Conservation (phyloP, 306 rosid species). For the Sicyos edulis region DNA sequence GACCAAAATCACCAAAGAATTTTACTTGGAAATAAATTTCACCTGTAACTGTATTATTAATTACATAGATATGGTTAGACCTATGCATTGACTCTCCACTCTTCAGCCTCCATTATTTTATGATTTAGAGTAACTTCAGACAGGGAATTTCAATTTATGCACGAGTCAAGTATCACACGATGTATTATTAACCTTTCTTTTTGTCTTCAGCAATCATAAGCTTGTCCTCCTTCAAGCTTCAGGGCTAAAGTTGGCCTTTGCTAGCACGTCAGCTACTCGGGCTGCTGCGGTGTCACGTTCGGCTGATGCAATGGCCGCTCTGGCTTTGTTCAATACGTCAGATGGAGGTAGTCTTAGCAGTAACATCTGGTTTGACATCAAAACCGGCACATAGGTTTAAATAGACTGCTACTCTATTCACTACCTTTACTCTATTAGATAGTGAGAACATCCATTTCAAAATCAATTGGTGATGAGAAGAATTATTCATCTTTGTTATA, state of each 20-base stretch:
- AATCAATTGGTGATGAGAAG: no score
- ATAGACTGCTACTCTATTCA: no score
- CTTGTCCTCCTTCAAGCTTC: constrained; percentile 36
- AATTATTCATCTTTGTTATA: no score
- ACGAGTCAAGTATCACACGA: not conserved
- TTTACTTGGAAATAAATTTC: not conserved
- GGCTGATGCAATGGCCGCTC: constrained; percentile 79
- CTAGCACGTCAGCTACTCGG: constrained; percentile 71
- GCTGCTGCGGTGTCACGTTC: constrained; percentile 86
- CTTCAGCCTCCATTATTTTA: not conserved
- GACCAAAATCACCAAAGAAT: not conserved
- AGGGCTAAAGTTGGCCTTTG: constrained; percentile 34
- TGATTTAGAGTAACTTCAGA: not conserved
- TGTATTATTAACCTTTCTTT: not conserved
- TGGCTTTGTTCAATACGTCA: constrained; percentile 71
- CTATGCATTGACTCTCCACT: not conserved
- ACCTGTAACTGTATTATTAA: constrained; percentile 1
- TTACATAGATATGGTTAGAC: constrained; percentile 1
- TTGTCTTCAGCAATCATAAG: constrained; percentile 34
- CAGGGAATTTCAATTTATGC: not conserved
- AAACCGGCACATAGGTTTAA: not conserved
- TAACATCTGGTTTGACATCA: constrained; percentile 20
- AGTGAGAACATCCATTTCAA: no score
- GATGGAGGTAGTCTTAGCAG: constrained; percentile 38
- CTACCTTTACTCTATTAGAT: no score